Conservation (phyloP, 352 stramenopile species). For the Peronospora belbahrii region DNA sequence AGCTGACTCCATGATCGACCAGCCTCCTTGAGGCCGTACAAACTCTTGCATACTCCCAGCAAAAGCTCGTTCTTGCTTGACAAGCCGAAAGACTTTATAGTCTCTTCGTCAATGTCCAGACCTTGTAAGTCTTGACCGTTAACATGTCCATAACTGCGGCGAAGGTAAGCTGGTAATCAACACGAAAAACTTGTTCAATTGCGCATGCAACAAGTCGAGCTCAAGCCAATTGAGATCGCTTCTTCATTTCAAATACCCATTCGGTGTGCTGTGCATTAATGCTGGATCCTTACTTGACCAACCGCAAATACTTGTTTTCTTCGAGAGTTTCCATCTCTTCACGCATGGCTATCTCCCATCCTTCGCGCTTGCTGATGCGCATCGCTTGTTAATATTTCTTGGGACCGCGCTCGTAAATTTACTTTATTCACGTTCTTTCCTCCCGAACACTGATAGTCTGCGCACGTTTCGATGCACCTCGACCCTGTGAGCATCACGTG, state of each 20-base stretch:
- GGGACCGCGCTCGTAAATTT: not conserved
- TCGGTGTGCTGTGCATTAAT: no score
- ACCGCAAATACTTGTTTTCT: no score
- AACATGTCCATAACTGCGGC: not conserved
- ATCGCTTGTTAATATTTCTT: not conserved
- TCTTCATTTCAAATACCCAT: no score
- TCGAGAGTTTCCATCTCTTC: not conserved
- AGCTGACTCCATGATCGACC: not conserved
- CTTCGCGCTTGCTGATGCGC: not conserved
- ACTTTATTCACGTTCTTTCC: no score
- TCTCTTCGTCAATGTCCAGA: no score
- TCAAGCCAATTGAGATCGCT: not conserved
- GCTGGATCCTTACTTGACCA: no score
- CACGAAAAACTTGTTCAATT: not conserved
- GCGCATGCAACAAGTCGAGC: not conserved
- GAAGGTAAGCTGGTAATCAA: not conserved
- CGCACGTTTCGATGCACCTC: no score
- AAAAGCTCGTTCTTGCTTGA: not conserved
- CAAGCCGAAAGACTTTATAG: not conserved
- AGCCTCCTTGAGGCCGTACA: not conserved
- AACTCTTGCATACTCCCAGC: not conserved
- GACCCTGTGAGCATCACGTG: no score
- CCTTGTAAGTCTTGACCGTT: not conserved
- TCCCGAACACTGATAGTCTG: no score
- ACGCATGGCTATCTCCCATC: not conserved